Base-by-base conservation (phyloP, 202 grass and related monocot species). In the Sporobolus alterniflorus region DNA sequence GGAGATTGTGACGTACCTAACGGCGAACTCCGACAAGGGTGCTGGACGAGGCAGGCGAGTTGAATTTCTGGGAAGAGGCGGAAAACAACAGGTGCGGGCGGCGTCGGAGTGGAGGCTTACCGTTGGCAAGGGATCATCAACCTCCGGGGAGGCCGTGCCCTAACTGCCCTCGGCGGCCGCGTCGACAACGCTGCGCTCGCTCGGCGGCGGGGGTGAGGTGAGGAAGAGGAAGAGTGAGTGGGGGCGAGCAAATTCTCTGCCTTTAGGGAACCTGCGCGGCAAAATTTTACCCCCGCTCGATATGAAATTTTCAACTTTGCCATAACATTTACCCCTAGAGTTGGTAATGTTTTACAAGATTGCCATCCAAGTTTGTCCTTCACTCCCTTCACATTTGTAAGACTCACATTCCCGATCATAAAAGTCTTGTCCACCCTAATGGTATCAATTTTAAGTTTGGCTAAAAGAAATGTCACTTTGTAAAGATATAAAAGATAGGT, bases 221-320 rank as follows among this genome's bases (percentile, higher is more conserved):
- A 49, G 22, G 69, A 29, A 69, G 33, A 28, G 21, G 44, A 21
- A 77, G 20, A 47, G 43, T 13, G 8, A 1, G 18, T 4, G 54
- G 21, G 46, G 33, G 22, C 11, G 33, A 54, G 32, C 22, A 0
- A 7, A 22, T 74, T 73, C 30, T 3, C 17, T 25, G 40, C 14
- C 16, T 55, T 55, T 66, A 65, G 34, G 9, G 40, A 54, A 15
- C 4, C 24, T 13, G 54, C 77, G 69, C 77, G 77, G 50, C 77
- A 81, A 81, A 81, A 79, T 5, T 29, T 47, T 87, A 63, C 71
- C 85, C 57, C 71, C 14, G 5, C 5, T 0, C 8, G 22, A 52
- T 76, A 76, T 82, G 42, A 82, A 82, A 82, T 15, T 87, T 63
- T 81, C 77, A 32, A 25, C 24, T 62, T 69, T 87, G 78, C 85